Conservation (phyloP, 192 early-diverging fungal genomes). For the Coemansia sp. region DNA sequence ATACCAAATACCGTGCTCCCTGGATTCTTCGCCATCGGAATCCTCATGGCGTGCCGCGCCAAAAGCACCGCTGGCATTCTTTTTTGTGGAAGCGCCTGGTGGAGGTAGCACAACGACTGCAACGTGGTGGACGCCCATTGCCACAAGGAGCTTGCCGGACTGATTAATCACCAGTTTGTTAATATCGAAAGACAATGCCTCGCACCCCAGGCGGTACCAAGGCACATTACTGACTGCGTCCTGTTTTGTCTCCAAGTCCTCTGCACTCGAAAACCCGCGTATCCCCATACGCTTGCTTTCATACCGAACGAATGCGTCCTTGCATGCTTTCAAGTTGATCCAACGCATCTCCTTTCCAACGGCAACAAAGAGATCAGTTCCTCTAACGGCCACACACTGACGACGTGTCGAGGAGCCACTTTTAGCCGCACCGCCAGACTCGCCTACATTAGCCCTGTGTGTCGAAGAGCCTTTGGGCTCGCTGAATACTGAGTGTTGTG, state of each 20-base stretch:
- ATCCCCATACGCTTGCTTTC: constrained; percentile 37
- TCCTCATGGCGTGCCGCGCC: constrained; percentile 26
- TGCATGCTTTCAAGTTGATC: constrained; percentile 62
- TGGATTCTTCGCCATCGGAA: constrained; percentile 6
- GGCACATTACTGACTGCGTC: constrained; percentile 37
- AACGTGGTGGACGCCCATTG: constrained; percentile 60
- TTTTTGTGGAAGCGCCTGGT: constrained; percentile 30
- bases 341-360: constrained; percentile 60
- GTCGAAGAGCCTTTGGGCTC: constrained; percentile 7
- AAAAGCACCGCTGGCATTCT: constrained; percentile 37
- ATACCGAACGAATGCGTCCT: constrained; percentile 59
- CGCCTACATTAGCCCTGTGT: background rate
- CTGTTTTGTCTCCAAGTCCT: constrained; percentile 13
- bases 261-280: background rate
- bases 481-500: constrained; percentile 47
- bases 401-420: constrained; percentile 13
- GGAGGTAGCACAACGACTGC: constrained; percentile 61
- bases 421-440: background rate
- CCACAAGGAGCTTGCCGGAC: constrained; percentile 64
- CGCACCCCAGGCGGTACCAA: constrained; percentile 44
- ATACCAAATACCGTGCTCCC: constrained; percentile 18
- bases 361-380: constrained; percentile 64
- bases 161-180: constrained; percentile 55
- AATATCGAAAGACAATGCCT: constrained; percentile 61
- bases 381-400: constrained; percentile 44